Evolutionary conservation across 441 rosid species (phyloP), one percentile per base, ranked within the genome.

Genomic region (Manihot esculenta): DNA sequence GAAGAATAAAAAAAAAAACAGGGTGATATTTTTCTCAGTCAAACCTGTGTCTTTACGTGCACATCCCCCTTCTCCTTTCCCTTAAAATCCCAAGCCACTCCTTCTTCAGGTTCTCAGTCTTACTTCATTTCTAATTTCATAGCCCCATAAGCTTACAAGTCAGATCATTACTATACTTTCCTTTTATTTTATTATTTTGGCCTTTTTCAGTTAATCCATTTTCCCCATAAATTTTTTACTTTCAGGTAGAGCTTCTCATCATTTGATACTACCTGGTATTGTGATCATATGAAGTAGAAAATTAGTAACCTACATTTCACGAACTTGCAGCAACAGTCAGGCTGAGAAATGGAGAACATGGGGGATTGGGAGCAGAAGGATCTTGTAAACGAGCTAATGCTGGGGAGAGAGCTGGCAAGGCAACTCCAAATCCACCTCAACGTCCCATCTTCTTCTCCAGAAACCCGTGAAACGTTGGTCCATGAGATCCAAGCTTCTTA

Each of bases 381-480:
- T 23, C 74, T 90, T 48, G 74, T 85, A 67, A 76, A 75, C 53
- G 97, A 88, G 85, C 76, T 94, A 35, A 72, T 5, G 0, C 78
- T 76, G 66, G 99, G 99, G 72, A 85, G 80, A 78, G 97, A 89
- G 76, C 73, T 80, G 20, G 87, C 95, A 2, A 83, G 71, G 80
- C 87, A 85, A 73, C 89, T 90, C n/a, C 89, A 85, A 62, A 7
- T 42, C 38, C 73, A 72, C 63, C 83, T 89, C 44, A 78, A 70
- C 66, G 60, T 72, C 3, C 72, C 89, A 3, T 82, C 87, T 74
- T 84, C 87, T 2, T 75, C 88, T 0, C 74, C 48, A 23, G 88
- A 89, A 74, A 58, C 81, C 47, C 77, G 72, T 5, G 91, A 84
- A 72, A 30, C 66, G 70, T 66, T 94, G 48, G 80, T 79, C 42